phyloP scores from a whole-genome alignment of 106 monocot genomes.

The Vanilla planifolia region DNA sequence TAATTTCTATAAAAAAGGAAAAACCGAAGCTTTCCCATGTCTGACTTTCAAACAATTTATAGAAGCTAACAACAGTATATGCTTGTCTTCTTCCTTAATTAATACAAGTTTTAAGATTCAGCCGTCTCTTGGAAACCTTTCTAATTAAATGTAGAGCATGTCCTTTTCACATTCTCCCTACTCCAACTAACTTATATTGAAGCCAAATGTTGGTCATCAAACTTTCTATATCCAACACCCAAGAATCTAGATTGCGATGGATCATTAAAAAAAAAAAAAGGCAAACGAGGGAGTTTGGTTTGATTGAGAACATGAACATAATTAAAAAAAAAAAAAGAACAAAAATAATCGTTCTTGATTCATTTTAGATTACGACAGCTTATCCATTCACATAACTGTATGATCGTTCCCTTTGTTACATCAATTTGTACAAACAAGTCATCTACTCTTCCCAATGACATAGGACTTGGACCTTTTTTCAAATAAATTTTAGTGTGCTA shows the following conservation, averaged over 20 bases:
- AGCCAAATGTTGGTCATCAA: not conserved
- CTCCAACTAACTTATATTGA: not conserved
- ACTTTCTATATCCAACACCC: not conserved
- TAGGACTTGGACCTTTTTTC: too few species aligned
- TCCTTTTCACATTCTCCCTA: not conserved
- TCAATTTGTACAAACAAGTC: slow-evolving; percentile 1
- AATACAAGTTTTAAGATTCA: not conserved
- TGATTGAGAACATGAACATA: not conserved
- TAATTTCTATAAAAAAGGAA: not conserved
- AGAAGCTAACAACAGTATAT: not conserved
- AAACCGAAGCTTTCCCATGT: not conserved
- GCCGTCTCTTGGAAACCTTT: not conserved
- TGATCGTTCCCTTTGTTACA: not conserved
- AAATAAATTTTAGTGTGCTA: not conserved
- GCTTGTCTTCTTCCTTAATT: not conserved
- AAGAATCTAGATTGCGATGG: slow-evolving; percentile 1
- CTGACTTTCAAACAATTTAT: not conserved
- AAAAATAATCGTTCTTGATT: not conserved
- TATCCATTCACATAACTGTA: not conserved
- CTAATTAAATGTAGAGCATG: not conserved
- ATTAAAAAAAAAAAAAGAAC: not conserved
- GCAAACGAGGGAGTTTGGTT: not conserved
- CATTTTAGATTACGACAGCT: not conserved
- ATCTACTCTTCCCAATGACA: not conserved
- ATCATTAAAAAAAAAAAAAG: not conserved